A percentile compares a stretch with the other conserved stretches of the same genome.
Conservation (phyloP, 805 yeast genomes). For the Barnettozyma vustinii region DNA sequence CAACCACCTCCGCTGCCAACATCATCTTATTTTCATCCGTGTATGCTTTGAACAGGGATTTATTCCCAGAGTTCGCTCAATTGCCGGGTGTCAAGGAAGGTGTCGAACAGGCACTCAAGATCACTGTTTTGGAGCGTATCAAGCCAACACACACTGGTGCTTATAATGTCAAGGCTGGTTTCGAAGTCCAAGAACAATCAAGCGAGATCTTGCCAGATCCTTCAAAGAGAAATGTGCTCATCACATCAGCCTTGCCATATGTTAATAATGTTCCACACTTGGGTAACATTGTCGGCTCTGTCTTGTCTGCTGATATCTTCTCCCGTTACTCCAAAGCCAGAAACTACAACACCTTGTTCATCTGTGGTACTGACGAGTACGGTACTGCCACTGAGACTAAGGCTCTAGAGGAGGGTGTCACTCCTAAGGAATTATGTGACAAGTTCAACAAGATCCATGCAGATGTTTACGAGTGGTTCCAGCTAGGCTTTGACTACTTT, state of each 20-base stretch:
- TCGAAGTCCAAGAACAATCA: conserved; percentile 22
- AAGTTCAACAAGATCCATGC: conserved; percentile 84
- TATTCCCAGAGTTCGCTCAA: conserved; percentile 24
- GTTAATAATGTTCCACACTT: conserved; percentile 98
- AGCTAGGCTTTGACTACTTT: conserved; percentile 87
- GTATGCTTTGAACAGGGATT: conserved; percentile 36
- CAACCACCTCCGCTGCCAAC: conserved; percentile 40
- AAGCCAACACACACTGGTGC: conserved; percentile 40
- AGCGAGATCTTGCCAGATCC: conserved; percentile 49
- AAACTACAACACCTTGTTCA: conserved; percentile 76
- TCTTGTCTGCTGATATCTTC: conserved; percentile 88
- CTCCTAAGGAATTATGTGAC: conserved; percentile 86
- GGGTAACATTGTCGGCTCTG: conserved; percentile 96
- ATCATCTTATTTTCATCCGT: conserved; percentile 55
- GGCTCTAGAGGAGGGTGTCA: conserved; percentile 87
- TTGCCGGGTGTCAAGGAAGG: conserved; percentile 38
- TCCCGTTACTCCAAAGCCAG: conserved; percentile 86
- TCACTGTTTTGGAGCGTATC: conserved; percentile 38
- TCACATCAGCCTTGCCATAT: conserved; percentile 96
- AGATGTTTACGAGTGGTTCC: conserved; percentile 95
- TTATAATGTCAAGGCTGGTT: conserved; percentile 24
- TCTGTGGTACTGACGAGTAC: conserved; percentile 98
- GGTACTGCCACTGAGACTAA: conserved; percentile 99
- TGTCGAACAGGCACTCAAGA: conserved; percentile 39
- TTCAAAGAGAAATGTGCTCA: conserved; percentile 69